Conservation (phyloP, 164 flowering plant genomes). For the Macadamia integrifolia region DNA sequence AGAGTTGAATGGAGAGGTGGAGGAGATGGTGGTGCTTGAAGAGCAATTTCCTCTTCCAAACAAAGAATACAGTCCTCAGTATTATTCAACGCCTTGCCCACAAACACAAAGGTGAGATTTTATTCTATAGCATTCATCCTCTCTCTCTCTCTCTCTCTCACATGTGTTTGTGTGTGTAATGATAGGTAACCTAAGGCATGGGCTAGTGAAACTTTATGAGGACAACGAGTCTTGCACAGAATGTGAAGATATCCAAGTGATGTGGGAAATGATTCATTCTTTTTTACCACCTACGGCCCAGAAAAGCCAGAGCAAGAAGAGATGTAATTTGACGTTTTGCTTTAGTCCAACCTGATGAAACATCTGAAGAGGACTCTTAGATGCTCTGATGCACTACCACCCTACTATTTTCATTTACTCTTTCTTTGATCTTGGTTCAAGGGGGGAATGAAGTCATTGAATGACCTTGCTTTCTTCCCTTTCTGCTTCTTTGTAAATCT, state of each 20-base stretch:
- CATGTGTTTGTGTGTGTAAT: neutral
- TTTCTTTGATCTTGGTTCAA: neutral
- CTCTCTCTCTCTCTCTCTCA: too few species aligned
- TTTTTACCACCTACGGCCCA: slow-evolving; percentile 5
- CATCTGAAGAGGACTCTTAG: neutral
- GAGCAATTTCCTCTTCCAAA: too few species aligned
- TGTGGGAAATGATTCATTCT: slow-evolving; percentile 23
- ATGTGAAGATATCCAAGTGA: slow-evolving; percentile 19
- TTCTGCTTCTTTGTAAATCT: neutral
- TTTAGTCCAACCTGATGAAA: slow-evolving; percentile 10
- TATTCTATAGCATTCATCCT: too few species aligned
- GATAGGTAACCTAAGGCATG: slow-evolving; percentile 13
- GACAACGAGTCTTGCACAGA: slow-evolving; percentile 16
- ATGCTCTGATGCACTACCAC: neutral
- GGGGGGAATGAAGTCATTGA: too few species aligned
- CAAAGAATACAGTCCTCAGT: too few species aligned
- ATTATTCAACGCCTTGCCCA: too few species aligned
- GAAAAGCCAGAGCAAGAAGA: neutral
- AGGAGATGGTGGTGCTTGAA: too few species aligned
- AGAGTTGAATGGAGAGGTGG: too few species aligned
- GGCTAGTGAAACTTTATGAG: slow-evolving; percentile 9
- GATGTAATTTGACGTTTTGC: slow-evolving; percentile 6
- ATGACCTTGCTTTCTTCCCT: too few species aligned
- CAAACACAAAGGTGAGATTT: too few species aligned
- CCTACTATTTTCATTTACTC: neutral